Conservation (phyloP, 106 monocot genomes). For the Ottelia alismoides region DNA sequence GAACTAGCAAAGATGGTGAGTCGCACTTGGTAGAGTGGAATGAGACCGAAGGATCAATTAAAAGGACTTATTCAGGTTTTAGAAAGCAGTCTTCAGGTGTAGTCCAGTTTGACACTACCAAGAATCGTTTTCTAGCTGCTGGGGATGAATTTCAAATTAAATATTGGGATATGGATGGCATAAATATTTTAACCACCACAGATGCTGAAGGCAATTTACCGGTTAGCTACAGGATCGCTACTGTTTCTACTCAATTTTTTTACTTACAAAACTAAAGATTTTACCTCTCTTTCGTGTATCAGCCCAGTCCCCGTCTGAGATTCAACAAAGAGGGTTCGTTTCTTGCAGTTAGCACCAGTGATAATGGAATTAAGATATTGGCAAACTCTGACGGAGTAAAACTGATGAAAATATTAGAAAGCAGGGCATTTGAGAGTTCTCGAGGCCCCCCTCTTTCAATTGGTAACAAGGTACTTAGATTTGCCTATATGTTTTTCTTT, state of each 20-base stretch:
- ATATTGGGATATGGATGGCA: constrained; percentile 75
- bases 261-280: neutral
- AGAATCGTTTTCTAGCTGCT: constrained; percentile 76
- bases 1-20: constrained; percentile 84
- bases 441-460: too few relatives aligned
- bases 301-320: constrained; percentile 61
- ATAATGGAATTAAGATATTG: constrained; percentile 79
- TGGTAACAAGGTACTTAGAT: constrained; percentile 1
- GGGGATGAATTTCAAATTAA: constrained; percentile 79
- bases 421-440: constrained; percentile 46
- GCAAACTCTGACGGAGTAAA: constrained; percentile 68
- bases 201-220: constrained; percentile 75
- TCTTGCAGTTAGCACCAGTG: constrained; percentile 60
- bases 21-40: constrained; percentile 82
- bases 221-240: too few relatives aligned
- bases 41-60: constrained; percentile 88
- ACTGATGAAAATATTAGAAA: constrained; percentile 34
- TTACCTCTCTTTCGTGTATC: neutral
- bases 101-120: constrained; percentile 73
- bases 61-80: constrained; percentile 63
- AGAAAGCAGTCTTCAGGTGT: constrained; percentile 50
- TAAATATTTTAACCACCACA: constrained; percentile 50
- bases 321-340: constrained; percentile 87
- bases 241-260: too few relatives aligned
- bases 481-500: neutral